These are phyloP conservation scores for Linnemannia schmuckeri DNA, from an alignment of 192 early-diverging fungal species.

Conservation along the genomic window DNA sequence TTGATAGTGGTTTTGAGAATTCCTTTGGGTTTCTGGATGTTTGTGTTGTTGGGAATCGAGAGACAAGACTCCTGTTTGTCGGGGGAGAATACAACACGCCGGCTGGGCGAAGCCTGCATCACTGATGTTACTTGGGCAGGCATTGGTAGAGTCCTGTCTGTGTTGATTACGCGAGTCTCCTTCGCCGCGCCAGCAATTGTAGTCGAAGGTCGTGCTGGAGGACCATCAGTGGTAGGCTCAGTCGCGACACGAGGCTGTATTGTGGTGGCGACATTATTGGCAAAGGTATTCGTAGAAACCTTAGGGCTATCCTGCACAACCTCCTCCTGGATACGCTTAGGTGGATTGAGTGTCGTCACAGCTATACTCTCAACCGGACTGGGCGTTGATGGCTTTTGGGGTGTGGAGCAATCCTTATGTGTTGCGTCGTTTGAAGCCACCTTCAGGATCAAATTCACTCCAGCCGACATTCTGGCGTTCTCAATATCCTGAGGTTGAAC, in stretches of 20 bases:
- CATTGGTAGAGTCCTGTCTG: slow-evolving; percentile 7
- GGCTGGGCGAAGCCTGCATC: slow-evolving; percentile 28
- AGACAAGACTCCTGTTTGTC: slow-evolving; percentile 32
- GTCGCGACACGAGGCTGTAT: background rate
- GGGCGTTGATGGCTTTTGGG: background rate
- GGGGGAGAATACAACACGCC: slow-evolving; percentile 42
- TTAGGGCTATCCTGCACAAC: background rate
- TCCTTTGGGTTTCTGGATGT: slow-evolving; percentile 12
- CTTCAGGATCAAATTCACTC: background rate
- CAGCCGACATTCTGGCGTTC: background rate
- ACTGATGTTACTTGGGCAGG: slow-evolving; percentile 36
- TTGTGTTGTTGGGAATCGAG: slow-evolving; percentile 10
- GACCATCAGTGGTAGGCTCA: background rate
- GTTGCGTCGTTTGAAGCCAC: background rate
- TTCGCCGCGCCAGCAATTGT: background rate
- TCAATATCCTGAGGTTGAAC: background rate
- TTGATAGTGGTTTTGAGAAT: slow-evolving; percentile 26
- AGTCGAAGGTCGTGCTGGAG: background rate
- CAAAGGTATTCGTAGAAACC: background rate
- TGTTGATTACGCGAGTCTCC: background rate
- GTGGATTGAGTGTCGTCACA: background rate
- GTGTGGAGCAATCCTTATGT: background rate
- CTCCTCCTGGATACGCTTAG: background rate
- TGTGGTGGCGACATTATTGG: background rate
- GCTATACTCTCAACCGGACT: background rate